A percentile compares a stretch with the other conserved stretches of the same genome.
Evolutionary conservation across 2,329 filamentous ascomycete species (phyloP).

Genomic region (Trichophyton simii): DNA sequence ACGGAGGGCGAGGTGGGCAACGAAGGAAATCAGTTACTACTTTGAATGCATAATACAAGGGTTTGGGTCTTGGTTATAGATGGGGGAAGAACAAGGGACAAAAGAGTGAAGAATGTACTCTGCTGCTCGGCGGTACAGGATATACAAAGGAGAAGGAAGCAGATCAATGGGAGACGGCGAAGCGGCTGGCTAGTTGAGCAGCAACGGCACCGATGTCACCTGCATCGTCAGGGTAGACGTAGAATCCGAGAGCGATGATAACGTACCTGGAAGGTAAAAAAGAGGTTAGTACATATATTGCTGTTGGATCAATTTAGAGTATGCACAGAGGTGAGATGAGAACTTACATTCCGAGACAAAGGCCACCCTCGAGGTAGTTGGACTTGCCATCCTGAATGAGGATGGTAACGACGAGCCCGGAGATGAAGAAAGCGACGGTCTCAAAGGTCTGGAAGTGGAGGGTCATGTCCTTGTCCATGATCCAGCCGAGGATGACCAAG

Average conservation of each 20-base stretch:
- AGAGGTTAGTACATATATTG: slow-evolving; percentile 7
- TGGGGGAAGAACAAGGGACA: not conserved
- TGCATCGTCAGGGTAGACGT: slow-evolving; percentile 35
- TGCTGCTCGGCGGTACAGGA: not conserved
- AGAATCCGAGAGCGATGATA: slow-evolving; percentile 38
- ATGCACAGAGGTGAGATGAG: not conserved
- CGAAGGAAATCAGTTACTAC: not conserved
- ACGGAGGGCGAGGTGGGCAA: not conserved
- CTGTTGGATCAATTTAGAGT: not conserved
- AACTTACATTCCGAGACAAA: slow-evolving; percentile 48
- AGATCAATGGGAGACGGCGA: not conserved
- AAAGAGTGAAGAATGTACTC: not conserved
- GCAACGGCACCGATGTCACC: slow-evolving; percentile 10
- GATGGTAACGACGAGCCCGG: slow-evolving; percentile 60
- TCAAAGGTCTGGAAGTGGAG: slow-evolving; percentile 72
- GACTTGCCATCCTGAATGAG: slow-evolving; percentile 69
- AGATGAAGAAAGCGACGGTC: slow-evolving; percentile 64
- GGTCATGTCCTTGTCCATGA: slow-evolving; percentile 59
- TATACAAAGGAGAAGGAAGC: not conserved
- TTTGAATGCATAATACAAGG: not conserved
- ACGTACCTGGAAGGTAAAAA: slow-evolving; percentile 22
- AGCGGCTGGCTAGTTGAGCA: not conserved
- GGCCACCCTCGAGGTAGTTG: slow-evolving; percentile 72
- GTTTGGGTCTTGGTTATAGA: not conserved
- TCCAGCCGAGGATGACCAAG: slow-evolving; percentile 69